Evolutionary conservation across 371 early-diverging fungal genomes (phyloP).

Genomic region (Smittium culicis): DNA sequence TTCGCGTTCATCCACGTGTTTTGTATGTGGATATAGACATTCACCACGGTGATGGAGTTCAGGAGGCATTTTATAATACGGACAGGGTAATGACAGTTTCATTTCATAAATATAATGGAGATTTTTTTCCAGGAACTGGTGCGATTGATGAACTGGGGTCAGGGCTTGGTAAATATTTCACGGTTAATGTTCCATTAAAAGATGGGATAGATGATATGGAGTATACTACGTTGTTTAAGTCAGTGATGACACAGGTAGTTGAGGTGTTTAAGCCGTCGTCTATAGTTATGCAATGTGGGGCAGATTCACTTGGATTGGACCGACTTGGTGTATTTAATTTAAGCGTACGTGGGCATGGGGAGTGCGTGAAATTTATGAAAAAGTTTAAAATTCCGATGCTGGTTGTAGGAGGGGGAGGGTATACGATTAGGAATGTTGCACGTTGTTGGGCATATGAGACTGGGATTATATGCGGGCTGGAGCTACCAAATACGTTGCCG

Average conservation of each 20-base stretch:
- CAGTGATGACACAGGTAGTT: conserved; percentile 62
- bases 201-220: conserved; percentile 81
- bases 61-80: conserved; percentile 82
- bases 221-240: conserved; percentile 71
- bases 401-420: conserved; percentile 90
- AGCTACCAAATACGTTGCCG: conserved; percentile 60
- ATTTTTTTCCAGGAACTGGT: conserved; percentile 91
- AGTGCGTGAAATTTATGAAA: conserved; percentile 74
- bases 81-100: conserved; percentile 88
- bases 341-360: conserved; percentile 76
- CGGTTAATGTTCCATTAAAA: conserved; percentile 81
- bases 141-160: conserved; percentile 62
- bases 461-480: conserved; percentile 58
- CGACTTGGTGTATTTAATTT: conserved; percentile 83
- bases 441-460: conserved; percentile 94
- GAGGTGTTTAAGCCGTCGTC: conserved; percentile 67
- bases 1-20: conserved; percentile 69
- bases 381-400: conserved; percentile 66
- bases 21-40: conserved; percentile 92
- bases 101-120: conserved; percentile 88
- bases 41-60: conserved; percentile 96
- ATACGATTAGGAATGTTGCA: conserved; percentile 85
- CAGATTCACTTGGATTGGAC: conserved; percentile 86
- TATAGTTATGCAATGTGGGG: conserved; percentile 91
- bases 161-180: conserved; percentile 59